Percentiles rank a stretch among this genome's conserved stretches.
These are phyloP conservation scores for Boletus subparvulus DNA, from an alignment of 768 basidiomycete genomes.

Conservation along the genomic window DNA sequence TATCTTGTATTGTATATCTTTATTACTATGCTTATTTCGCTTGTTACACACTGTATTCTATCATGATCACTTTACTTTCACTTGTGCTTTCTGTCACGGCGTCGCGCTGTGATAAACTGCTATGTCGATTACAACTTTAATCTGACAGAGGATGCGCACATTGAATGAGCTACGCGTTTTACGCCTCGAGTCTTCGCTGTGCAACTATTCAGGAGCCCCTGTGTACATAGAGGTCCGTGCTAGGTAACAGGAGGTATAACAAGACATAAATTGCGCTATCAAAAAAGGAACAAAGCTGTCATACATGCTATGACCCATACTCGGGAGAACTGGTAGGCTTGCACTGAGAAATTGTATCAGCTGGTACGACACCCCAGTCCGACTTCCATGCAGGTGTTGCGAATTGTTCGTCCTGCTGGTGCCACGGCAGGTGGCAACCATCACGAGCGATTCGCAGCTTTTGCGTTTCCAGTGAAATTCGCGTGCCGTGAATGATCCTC, in stretches of 20 bases:
- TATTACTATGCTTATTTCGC: not conserved
- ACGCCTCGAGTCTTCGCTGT: not conserved
- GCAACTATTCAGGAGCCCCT: too few species aligned
- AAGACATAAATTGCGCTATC: not conserved
- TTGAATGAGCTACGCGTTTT: not conserved
- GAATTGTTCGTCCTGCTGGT: too few species aligned
- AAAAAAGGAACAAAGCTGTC: not conserved
- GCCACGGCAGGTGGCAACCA: not conserved
- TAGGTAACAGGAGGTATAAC: not conserved
- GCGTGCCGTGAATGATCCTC: not conserved
- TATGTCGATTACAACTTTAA: too few species aligned
- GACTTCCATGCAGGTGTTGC: too few species aligned
- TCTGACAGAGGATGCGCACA: not conserved
- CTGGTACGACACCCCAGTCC: not conserved
- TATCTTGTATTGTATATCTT: not conserved
- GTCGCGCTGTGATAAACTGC: not conserved
- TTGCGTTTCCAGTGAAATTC: not conserved
- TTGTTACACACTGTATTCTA: not conserved
- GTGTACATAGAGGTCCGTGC: not conserved
- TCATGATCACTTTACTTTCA: not conserved
- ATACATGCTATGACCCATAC: too few species aligned
- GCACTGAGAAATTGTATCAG: not conserved
- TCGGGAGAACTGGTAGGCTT: too few species aligned
- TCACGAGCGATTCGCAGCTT: not conserved
- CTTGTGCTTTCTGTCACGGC: not conserved